These are phyloP conservation scores for Aspergillus bridgeri DNA, from an alignment of 495 filamentous ascomycete genomes.

Conservation along the genomic window DNA sequence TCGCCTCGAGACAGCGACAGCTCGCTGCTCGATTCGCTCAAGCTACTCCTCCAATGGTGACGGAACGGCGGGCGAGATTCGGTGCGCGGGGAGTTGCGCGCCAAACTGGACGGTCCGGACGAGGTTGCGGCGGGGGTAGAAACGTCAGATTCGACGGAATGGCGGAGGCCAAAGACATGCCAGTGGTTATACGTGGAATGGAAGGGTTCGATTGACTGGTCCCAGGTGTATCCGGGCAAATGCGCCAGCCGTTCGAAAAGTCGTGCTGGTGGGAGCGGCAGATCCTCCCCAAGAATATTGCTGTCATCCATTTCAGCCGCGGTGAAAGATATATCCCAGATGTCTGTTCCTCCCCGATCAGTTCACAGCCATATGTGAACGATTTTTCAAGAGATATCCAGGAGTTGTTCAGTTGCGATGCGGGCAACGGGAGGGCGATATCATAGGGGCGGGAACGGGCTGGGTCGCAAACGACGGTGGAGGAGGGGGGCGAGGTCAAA, in stretches of 20 bases:
- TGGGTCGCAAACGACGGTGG: constrained; percentile 21
- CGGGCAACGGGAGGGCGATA: neutral
- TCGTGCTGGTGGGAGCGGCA: constrained; percentile 63
- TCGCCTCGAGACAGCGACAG: constrained; percentile 35
- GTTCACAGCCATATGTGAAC: constrained; percentile 22
- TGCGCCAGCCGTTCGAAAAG: constrained; percentile 71
- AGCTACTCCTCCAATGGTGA: constrained; percentile 39
- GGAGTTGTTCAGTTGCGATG: neutral
- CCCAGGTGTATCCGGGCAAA: constrained; percentile 72
- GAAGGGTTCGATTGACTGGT: constrained; percentile 64
- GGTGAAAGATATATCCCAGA: constrained; percentile 17
- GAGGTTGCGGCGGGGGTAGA: constrained; percentile 46
- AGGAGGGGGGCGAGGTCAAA: constrained; percentile 1
- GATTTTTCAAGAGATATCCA: neutral
- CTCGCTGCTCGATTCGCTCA: constrained; percentile 53
- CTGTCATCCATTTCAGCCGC: constrained; percentile 38
- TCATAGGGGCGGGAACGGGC: constrained; percentile 25
- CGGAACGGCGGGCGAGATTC: constrained; percentile 34
- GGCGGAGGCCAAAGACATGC: constrained; percentile 55
- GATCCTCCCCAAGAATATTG: constrained; percentile 53
- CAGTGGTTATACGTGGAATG: constrained; percentile 84
- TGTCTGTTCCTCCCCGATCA: constrained; percentile 15
- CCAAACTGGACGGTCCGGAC: constrained; percentile 43
- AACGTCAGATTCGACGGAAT: constrained; percentile 37
- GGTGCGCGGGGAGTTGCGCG: constrained; percentile 44